A percentile compares a stretch with the other conserved stretches of the same genome.
These are phyloP conservation scores for Fusarium beomiforme DNA, from an alignment of 2,329 filamentous ascomycete species.

Conservation along the genomic window DNA sequence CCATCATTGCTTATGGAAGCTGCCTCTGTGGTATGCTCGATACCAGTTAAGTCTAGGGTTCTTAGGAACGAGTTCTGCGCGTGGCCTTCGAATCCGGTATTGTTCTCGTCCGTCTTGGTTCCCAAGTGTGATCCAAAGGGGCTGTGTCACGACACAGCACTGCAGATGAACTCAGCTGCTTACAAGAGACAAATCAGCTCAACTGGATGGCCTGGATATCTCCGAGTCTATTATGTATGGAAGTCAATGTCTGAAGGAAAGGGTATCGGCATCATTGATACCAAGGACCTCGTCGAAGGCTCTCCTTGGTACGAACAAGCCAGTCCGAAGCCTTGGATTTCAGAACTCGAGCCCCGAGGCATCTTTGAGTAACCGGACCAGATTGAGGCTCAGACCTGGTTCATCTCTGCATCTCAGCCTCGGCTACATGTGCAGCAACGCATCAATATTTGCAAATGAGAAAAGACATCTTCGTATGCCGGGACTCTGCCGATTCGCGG, in stretches of 20 bases:
- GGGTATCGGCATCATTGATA: background rate
- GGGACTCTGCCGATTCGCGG: constrained; percentile 7
- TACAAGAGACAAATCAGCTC: background rate
- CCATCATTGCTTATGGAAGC: background rate
- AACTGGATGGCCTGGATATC: too few species aligned
- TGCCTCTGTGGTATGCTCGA: background rate
- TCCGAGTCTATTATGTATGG: background rate
- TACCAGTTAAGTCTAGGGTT: background rate
- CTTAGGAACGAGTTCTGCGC: background rate
- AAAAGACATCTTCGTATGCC: constrained; percentile 9
- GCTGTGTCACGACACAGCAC: background rate
- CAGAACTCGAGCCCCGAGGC: background rate
- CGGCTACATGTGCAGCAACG: background rate
- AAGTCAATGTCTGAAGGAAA: background rate
- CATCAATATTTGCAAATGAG: background rate
- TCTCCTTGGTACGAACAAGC: background rate
- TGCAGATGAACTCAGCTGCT: too few species aligned
- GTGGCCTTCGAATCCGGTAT: background rate
- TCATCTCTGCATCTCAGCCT: background rate
- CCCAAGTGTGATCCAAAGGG: background rate
- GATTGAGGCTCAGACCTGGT: background rate
- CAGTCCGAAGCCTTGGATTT: background rate
- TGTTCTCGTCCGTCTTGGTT: background rate
- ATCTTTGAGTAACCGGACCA: background rate
- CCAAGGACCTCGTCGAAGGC: background rate